Base-by-base conservation (phyloP, 2,329 filamentous ascomycete genomes). In the Pyrenophora tritici-repentis region DNA sequence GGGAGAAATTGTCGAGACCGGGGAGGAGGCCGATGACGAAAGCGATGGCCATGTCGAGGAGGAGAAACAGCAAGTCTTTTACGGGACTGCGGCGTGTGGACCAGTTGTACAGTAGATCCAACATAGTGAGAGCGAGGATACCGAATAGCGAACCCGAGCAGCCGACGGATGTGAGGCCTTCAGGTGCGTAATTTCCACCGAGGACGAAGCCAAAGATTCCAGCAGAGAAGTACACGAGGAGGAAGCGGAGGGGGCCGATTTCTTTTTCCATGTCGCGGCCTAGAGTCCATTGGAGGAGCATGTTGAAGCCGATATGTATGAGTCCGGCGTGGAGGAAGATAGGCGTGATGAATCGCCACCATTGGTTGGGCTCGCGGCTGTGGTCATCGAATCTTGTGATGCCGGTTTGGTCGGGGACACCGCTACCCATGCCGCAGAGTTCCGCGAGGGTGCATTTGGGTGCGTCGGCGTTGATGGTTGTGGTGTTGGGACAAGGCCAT, bases 191-290 rank as follows among this genome's bases (percentile, higher is more conserved):
- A 73, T 97, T 99, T 10, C 91, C 94, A 57, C 94, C 93, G 62
- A 99, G 83, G 3, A 97, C 89, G 68, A 96, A 96, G 8, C 94
- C 94, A 67, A 97, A 97, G 61, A 97, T 97, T 20, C 94, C 94
- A 24, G 90, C 86, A 56, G 86, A 87, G 67, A 97, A 83, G 72
- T 99, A 99, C 42, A 97, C 91, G 41, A 99, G 75, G 38, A 89
- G 85, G 75, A 95, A 97, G 33, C 94, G 88, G 60, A 97, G 81
- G 32, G 89, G 86, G 3, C 94, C 94, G 63, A 99, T 96, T 44
- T 88, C 84, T 60, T 86, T 84, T 73, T 99, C 94, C 85, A 99
- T 96, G 65, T 99, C 94, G 34, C 88, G 86, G 24, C 89, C 94
- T 47, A 97, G 83, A 0, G 90, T 95, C 66, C 97, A 76, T 73